Evolutionary conservation across 805 yeast species (phyloP), one percentile per base, ranked within the genome.

Genomic region (Saccharomycopsis malanga): DNA sequence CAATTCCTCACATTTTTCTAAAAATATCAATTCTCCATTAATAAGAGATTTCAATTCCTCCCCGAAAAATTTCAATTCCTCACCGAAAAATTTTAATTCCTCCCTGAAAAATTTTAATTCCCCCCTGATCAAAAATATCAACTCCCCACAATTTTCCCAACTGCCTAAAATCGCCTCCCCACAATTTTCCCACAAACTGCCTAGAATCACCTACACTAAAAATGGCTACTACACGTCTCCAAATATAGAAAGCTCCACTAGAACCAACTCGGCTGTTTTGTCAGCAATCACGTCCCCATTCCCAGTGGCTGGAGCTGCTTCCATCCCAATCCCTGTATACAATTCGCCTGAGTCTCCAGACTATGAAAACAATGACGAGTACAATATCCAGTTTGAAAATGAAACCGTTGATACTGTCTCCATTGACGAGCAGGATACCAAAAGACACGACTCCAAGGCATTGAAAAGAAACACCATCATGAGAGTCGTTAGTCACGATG

Each of bases 401-500:
- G 46, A 45, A 32, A 34, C 42, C 23, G 22, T 44, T 20, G 48
- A 42, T 24, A 41, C 49, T 27, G 32, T n/a, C n/a, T 22, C 29
- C 25, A 46, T 34, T 25, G 44, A 39, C 5, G 50, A 39, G n/a
- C 18, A 27, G 5, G 42, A 42, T 14, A 34, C 34, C 20, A 20
- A 24, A 4, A 39, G 34, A 17, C 24, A 25, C 21, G 17, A 25
- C n/a, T 32, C 24, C 24, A 39, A 25, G 32, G 30, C 27, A 6
- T 27, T 10, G 2, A 48, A 48, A 27, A 39, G 49, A 40, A 45
- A 45, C 21, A 51, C 46, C 2, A 32, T 37, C 4, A 48, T 51
- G 37, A 34, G 54, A 7, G 41, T 44, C 9, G 54, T 51, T n/a
- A 32, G 42, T 23, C 24, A 32, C 18, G 54, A 51, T 12, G 54